Evolutionary conservation across 257 asterid genomes (phyloP), one percentile per base, ranked within the genome.

Genomic region (Nyctanthes arbortristis): DNA sequence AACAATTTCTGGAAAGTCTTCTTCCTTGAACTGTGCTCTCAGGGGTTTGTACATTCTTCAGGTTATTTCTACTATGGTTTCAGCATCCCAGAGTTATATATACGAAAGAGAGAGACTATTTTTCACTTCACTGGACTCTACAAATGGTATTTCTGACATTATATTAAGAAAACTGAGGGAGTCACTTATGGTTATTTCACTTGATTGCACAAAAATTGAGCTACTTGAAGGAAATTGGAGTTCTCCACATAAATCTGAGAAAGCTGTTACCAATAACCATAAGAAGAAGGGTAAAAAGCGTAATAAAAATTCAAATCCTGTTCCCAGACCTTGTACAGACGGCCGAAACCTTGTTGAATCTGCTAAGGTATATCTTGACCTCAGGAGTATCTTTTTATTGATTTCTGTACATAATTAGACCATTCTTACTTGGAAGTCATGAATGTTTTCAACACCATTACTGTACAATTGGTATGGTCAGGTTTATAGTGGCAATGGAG

Each of bases 161-260:
- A 71, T 87, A 74, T 75, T 87, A 54, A 78, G 96, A 83, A 89
- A 86, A 74, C 55, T 91, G 78, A 94, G 99, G 71, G 97, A 82
- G 57, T 61, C 89, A 56, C 90, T 94, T 68, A 84, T 91, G 95
- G 80, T 80, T 79, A 68, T 91, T 79, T 94, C 97, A 1, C 96
- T 89, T 70, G 97, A 94, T 80, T 94, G 91, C 77, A 89, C 99
- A 64, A 94, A 87, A 78, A 63, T 80, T 74, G 99, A 94, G 90
- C 84, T 94, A 72, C 88, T 94, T 20, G 93, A 79, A 63, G 96
- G 83, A 76, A 78, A 65, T 70, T 45, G 34, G 67, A 83, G 79
- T 13, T 66, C 88, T 66, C 64, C 71, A 56, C 81, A 79, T 77
- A 88, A 84, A 71, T 77, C 67, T 40, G 96, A 86, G 79, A 88